These are phyloP conservation scores for Dichotomocladium elegans DNA, from an alignment of 371 early-diverging fungal species.

Conservation along the genomic window DNA sequence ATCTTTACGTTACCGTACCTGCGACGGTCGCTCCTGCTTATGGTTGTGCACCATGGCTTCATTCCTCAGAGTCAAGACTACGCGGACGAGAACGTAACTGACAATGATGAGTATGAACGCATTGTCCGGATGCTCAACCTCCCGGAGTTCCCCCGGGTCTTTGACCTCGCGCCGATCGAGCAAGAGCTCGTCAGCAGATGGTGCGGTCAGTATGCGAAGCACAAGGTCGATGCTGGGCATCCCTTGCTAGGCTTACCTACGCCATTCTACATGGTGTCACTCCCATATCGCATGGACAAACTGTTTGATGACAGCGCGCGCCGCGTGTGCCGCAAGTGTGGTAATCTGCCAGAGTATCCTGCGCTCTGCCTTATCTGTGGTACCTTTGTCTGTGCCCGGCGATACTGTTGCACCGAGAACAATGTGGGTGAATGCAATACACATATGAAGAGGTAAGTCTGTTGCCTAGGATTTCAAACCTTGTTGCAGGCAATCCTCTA, in stretches of 20 bases:
- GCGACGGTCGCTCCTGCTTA: constrained; percentile 33
- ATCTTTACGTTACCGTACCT: constrained; percentile 38
- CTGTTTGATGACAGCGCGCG: constrained; percentile 79
- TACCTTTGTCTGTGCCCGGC: constrained; percentile 84
- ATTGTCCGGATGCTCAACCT: constrained; percentile 25
- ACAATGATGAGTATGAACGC: constrained; percentile 29
- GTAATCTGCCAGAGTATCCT: constrained; percentile 79
- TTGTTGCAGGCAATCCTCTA: too few species aligned
- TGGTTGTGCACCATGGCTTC: constrained; percentile 40
- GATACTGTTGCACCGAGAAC: constrained; percentile 86
- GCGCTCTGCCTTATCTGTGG: constrained; percentile 95
- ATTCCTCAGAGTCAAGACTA: constrained; percentile 27
- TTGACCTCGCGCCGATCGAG: constrained; percentile 21
- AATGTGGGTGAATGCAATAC: constrained; percentile 87
- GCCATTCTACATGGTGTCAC: constrained; percentile 59
- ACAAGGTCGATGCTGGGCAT: not conserved
- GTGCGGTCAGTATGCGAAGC: constrained; percentile 28
- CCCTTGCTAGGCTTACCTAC: constrained; percentile 52
- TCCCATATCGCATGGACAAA: constrained; percentile 81
- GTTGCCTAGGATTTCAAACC: too few species aligned
- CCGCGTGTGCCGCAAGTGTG: constrained; percentile 78
- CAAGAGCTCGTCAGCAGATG: constrained; percentile 22
- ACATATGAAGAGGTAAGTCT: constrained; percentile 70
- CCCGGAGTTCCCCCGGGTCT: constrained; percentile 22
- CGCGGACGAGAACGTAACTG: constrained; percentile 3